Evolutionary conservation across 495 filamentous ascomycete genomes (phyloP).

Genomic region (Beverwykella pulmonaria): DNA sequence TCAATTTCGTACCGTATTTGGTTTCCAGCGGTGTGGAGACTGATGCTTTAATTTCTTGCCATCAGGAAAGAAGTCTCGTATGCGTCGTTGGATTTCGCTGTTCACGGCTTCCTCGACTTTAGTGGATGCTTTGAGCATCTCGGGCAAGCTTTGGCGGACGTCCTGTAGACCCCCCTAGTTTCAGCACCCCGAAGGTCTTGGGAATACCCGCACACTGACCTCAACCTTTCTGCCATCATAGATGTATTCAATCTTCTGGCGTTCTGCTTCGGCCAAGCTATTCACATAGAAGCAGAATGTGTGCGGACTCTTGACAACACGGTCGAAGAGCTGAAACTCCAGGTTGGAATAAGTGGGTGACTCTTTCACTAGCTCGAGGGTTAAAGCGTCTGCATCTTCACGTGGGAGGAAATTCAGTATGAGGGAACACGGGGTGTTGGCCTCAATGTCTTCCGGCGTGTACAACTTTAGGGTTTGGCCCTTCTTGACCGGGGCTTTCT

Average conservation of each 20-base stretch:
- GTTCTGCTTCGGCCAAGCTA: conserved; percentile 58
- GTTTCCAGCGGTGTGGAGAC: conserved; percentile 69
- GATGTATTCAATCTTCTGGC: conserved; percentile 75
- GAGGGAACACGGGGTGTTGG: conserved; percentile 83
- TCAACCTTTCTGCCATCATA: conserved; percentile 76
- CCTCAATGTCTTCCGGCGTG: conserved; percentile 73
- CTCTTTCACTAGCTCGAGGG: conserved; percentile 76
- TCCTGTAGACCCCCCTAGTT: conserved; percentile 52
- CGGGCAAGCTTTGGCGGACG: conserved; percentile 70
- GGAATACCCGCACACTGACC: conserved; percentile 42
- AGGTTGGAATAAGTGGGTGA: conserved; percentile 70
- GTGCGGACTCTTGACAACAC: conserved; percentile 78
- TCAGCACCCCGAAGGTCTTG: not conserved
- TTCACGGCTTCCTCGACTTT: conserved; percentile 77
- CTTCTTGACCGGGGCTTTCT: conserved; percentile 64
- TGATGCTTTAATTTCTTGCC: conserved; percentile 78
- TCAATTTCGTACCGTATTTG: conserved; percentile 66
- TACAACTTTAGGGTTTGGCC: conserved; percentile 83
- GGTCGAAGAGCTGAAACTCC: conserved; percentile 84
- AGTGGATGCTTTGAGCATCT: conserved; percentile 65
- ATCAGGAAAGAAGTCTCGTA: conserved; percentile 60
- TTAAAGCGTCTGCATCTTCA: conserved; percentile 68
- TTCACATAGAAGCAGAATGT: conserved; percentile 80
- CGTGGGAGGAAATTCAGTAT: conserved; percentile 85
- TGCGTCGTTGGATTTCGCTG: conserved; percentile 66